These are phyloP conservation scores for Bipolaris gigantea DNA, from an alignment of 2,329 filamentous ascomycete genomes.

Conservation along the genomic window DNA sequence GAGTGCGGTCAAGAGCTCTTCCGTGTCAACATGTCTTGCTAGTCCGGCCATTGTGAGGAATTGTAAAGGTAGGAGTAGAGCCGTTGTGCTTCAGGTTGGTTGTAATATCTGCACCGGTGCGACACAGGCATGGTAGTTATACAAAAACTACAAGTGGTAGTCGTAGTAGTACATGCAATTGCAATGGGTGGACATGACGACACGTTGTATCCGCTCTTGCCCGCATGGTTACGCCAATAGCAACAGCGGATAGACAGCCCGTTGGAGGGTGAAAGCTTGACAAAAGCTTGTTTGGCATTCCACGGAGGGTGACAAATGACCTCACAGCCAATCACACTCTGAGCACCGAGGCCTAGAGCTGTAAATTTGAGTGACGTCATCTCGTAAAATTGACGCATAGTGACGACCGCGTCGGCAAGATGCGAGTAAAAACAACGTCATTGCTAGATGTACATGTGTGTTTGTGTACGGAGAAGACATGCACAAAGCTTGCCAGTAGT, in stretches of 20 bases:
- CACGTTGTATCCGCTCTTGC: conserved; percentile 7
- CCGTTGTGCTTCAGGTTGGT: not conserved
- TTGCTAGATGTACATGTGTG: not conserved
- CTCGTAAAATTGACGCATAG: conserved; percentile 1
- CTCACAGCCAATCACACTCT: not conserved
- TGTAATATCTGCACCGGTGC: not conserved
- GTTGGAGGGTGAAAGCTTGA: not conserved
- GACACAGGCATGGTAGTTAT: not conserved
- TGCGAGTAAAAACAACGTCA: not conserved
- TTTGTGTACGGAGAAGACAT: not conserved
- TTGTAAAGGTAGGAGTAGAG: not conserved
- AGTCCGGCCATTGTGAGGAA: conserved; percentile 50
- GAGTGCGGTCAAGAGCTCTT: conserved; percentile 57
- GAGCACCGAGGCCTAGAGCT: not conserved
- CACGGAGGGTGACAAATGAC: not conserved
- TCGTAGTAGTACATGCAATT: conserved; percentile 1
- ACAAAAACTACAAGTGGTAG: not conserved
- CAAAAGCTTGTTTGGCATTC: conserved; percentile 31
- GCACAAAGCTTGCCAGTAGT: too few relatives aligned
- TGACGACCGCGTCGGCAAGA: not conserved
- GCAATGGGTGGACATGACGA: conserved; percentile 16
- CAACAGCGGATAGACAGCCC: not conserved
- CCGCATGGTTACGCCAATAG: not conserved
- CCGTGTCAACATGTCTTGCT: conserved; percentile 56
- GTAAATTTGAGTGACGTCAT: not conserved